Conservation (phyloP, 805 yeast genomes). For the Sugiyamaella valdiviana region DNA sequence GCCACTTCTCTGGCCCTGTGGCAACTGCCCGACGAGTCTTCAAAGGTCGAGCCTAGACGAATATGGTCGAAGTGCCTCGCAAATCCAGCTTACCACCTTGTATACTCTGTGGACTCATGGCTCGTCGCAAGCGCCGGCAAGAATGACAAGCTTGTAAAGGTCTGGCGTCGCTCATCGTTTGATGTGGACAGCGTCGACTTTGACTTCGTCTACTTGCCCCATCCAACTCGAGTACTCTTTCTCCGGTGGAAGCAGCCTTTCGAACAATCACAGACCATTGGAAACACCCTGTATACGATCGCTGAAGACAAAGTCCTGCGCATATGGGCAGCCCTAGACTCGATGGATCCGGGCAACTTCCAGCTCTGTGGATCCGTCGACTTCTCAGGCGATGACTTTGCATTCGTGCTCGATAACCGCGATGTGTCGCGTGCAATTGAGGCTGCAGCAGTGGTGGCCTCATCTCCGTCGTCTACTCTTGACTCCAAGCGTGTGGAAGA, state of each 20-base stretch:
- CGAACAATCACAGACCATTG: constrained; percentile 35
- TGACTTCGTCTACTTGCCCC: constrained; percentile 64
- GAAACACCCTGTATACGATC: constrained; percentile 58
- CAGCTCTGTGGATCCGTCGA: constrained; percentile 45
- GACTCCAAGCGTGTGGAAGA: constrained; percentile 9
- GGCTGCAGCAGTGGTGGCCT: constrained; percentile 8
- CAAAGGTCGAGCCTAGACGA: background rate
- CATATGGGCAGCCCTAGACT: constrained; percentile 45
- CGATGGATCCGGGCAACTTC: constrained; percentile 18
- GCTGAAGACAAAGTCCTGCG: constrained; percentile 53
- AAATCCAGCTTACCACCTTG: constrained; percentile 50
- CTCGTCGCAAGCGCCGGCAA: constrained; percentile 58
- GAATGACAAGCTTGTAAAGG: constrained; percentile 61
- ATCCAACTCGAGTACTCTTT: constrained; percentile 50
- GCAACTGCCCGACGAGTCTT: constrained; percentile 30
- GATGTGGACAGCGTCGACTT: constrained; percentile 58
- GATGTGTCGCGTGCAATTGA: constrained; percentile 30
- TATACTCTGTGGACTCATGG: constrained; percentile 61
- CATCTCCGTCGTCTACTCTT: background rate
- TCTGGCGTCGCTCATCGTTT: constrained; percentile 72
- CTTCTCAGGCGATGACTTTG: constrained; percentile 14
- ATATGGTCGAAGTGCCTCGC: constrained; percentile 51
- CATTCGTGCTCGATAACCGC: constrained; percentile 39
- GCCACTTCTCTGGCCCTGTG: constrained; percentile 51
- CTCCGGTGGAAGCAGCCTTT: constrained; percentile 51